Base-by-base conservation (phyloP, 805 yeast genomes). In the Saturnispora gosingensis region DNA sequence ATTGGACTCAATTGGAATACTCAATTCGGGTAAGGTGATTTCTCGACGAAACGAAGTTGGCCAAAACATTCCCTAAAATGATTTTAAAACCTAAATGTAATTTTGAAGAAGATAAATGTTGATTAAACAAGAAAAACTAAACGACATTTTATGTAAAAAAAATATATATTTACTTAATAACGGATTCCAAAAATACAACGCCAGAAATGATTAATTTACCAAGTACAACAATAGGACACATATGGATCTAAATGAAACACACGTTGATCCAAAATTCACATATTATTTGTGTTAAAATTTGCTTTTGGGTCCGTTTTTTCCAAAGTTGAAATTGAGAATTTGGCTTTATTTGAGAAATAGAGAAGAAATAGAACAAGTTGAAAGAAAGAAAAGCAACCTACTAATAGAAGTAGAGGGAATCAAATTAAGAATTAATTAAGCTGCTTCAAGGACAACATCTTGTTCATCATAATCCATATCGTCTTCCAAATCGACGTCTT, bases 401-500 rank as follows among this genome's bases (percentile, higher is more conserved):
- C 42, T 39, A 43, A 48, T 32, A 49, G 45, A 20, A 45, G 34
- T 27, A 27, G 13, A 34, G 51, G 51, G 51, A 49, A 49, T 49
- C 51, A 48, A 46, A 36, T 5, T 15, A 46, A 30, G 18, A 48
- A 25, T 27, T n/a, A 35, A 43, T 27, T 32, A 35, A 18, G 35
- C 45, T 22, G 42, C 35, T 18, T 53, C 55, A 49, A 35, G 53
- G n/a, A 48, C 43, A 20, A 46, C 52, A 28, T 45, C 48, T 47
- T 52, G 59, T 57, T 62, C 61, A 62, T 65, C 62, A 59, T 78
- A 81, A 43, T 82, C 91, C 61, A 80, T 71, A 59, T 80, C 85
- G 62, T 83, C 89, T 57, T 85, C 95, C 53, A 85, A 86, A 59
- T 82, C 90, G 52, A 78, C 76, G 50, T 84, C 91, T 76, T 88